These are phyloP conservation scores for Chenopodium album DNA, from an alignment of 148 eudicot genomes.

Conservation along the genomic window DNA sequence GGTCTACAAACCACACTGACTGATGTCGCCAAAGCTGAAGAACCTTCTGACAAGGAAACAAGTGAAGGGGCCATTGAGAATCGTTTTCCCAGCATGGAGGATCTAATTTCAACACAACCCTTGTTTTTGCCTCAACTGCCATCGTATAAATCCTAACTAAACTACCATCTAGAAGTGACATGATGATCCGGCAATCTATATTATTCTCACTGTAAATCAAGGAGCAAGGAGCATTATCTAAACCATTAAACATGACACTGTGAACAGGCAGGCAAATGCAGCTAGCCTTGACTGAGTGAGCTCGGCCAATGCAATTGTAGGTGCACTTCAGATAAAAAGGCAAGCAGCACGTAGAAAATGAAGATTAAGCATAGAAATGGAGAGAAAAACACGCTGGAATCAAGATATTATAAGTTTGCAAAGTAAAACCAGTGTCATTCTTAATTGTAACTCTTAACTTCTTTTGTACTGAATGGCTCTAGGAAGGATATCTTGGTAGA, in stretches of 20 bases:
- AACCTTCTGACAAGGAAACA: not conserved
- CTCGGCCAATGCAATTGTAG: not conserved
- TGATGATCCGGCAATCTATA: not conserved
- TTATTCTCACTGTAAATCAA: not conserved
- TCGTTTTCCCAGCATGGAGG: not conserved
- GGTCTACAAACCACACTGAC: not conserved
- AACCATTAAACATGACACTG: not conserved
- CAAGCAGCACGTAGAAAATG: not conserved
- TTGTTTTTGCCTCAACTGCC: not conserved
- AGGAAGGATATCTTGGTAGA: not conserved
- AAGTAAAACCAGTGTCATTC: not conserved
- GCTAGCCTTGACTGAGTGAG: constrained; percentile 4
- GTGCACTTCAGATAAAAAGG: not conserved
- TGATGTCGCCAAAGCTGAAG: not conserved
- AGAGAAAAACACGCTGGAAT: not conserved
- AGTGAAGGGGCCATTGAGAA: not conserved
- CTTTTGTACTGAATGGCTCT: not conserved
- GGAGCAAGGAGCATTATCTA: not conserved
- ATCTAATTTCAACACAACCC: not conserved
- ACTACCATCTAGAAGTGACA: not conserved
- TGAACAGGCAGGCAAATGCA: not conserved
- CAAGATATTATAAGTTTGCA: not conserved
- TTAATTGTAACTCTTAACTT: not conserved
- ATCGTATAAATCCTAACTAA: not conserved
- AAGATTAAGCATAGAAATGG: not conserved